Conservation (phyloP, 192 early-diverging fungal species). For the Coemansia sp. region DNA sequence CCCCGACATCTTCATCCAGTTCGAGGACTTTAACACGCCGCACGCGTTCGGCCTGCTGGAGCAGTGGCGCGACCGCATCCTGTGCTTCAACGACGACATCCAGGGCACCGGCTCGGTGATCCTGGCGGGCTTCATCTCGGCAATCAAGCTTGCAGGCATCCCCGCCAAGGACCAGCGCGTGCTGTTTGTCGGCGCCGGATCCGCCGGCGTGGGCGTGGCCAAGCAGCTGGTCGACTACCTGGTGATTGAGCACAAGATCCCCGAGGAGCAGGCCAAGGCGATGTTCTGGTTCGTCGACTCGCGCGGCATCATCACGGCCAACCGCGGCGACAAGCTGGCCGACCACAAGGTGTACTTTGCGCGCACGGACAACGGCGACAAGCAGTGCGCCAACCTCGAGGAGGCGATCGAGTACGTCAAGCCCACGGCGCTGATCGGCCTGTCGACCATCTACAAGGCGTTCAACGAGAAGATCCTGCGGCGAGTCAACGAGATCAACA, state of each 20-base stretch:
- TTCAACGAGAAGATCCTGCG: conserved; percentile 73
- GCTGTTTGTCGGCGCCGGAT: conserved; percentile 92
- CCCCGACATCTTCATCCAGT: conserved; percentile 88
- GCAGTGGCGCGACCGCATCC: conserved; percentile 71
- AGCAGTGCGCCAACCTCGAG: conserved; percentile 67
- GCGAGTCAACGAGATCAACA: conserved; percentile 73
- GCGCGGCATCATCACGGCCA: conserved; percentile 85
- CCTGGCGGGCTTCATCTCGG: conserved; percentile 89
- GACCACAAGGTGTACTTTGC: conserved; percentile 86
- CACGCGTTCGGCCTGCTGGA: conserved; percentile 86
- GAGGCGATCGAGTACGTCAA: conserved; percentile 82
- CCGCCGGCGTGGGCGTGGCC: conserved; percentile 93
- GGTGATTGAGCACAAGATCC: conserved; percentile 65
- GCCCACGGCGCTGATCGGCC: conserved; percentile 88
- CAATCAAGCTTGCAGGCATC: conserved; percentile 66
- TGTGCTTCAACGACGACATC: conserved; percentile 89
- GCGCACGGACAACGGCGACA: conserved; percentile 76
- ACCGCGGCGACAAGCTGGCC: conserved; percentile 83
- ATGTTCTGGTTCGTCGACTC: conserved; percentile 85
- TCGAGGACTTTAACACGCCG: conserved; percentile 94
- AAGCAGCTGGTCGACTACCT: conserved; percentile 85
- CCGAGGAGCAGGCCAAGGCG: conserved; percentile 60
- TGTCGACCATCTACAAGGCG: conserved; percentile 73
- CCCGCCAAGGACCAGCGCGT: conserved; percentile 75
- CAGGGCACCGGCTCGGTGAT: conserved; percentile 82